Evolutionary conservation across 106 monocot species (phyloP), one percentile per base, ranked within the genome.

Genomic region (Triglochin maritima): DNA sequence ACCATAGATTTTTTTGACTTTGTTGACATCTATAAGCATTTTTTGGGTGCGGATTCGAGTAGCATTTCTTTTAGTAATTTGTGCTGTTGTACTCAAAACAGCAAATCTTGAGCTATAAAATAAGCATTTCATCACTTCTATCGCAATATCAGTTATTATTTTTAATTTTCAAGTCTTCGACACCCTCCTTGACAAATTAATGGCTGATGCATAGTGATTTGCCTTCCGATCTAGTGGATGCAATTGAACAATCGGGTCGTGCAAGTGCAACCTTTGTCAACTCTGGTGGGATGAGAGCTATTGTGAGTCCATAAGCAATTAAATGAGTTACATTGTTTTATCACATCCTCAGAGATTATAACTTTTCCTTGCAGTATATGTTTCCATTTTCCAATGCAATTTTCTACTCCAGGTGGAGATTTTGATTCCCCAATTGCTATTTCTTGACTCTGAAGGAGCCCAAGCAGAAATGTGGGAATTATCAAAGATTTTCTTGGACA

Each of bases 371-470:
- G 4, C 17, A 9, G 4, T 69, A 43, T 44, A 9, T 44, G 9
- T 61, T n/a, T 59, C 57, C 4, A 2, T 16, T 4, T 51, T 53
- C 13, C 13, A 6, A 9, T 75, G 15, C 11, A 17, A 43, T 57
- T 14, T 14, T 71, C 17, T 9, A 4, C 61, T 79, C 17, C 63
- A 96, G 95, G 90, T 88, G 13, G 95, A 96, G 72, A 83, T 96
- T 59, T 71, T 90, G 62, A 96, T 96, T 54, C 95, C 90, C 45
- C 90, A 96, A 65, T 76, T 96, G 63, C 85, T 83, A 74, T 90
- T 88, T 75, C 90, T 96, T 47, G 91, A 96, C 65, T 75, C 72
- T 56, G 90, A 90, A 81, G 95, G 95, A n/a, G 95, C 95, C 56
- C 90, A 96, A 73, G 87, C 72, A 61, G 95, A 88, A 57, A 49